These are phyloP conservation scores for Aspergillus flavus DNA, from an alignment of 2,329 filamentous ascomycete genomes.

Conservation along the genomic window DNA sequence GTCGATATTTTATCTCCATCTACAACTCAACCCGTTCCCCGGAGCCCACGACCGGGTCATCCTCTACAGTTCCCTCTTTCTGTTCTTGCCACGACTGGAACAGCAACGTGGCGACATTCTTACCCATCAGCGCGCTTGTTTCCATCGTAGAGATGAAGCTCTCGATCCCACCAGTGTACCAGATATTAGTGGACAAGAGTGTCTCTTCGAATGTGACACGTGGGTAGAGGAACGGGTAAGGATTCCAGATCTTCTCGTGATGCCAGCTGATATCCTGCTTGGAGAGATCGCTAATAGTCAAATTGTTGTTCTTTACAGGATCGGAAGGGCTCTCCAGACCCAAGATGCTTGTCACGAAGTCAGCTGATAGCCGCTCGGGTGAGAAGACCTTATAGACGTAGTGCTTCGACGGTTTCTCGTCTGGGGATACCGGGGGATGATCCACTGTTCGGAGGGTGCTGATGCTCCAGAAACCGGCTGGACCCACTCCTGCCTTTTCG, in stretches of 20 bases:
- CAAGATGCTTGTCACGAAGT: slow-evolving; percentile 54
- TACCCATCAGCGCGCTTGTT: slow-evolving; percentile 86
- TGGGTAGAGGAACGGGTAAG: slow-evolving; percentile 84
- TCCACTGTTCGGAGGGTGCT: slow-evolving; percentile 68
- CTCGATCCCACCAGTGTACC: slow-evolving; percentile 74
- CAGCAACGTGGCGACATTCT: slow-evolving; percentile 60
- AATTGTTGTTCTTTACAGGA: slow-evolving; percentile 17
- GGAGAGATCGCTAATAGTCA: slow-evolving; percentile 38
- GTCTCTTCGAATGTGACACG: slow-evolving; percentile 85
- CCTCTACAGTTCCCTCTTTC: slow-evolving; percentile 3
- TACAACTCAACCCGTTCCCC: slow-evolving; percentile 15
- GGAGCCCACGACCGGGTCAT: slow-evolving; percentile 8
- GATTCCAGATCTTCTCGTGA: slow-evolving; percentile 74
- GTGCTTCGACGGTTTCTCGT: slow-evolving; percentile 39
- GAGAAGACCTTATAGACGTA: slow-evolving; percentile 71
- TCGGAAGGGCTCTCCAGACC: slow-evolving; percentile 38
- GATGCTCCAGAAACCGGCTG: slow-evolving; percentile 81
- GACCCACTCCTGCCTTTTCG: slow-evolving; percentile 62
- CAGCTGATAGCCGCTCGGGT: slow-evolving; percentile 49
- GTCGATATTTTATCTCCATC: neutral
- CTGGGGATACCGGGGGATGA: slow-evolving; percentile 53
- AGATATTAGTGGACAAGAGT: slow-evolving; percentile 56
- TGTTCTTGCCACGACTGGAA: slow-evolving; percentile 53
- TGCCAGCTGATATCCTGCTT: slow-evolving; percentile 69
- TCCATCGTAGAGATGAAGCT: slow-evolving; percentile 98